Evolutionary conservation across 805 yeast genomes (phyloP), one percentile per base, ranked within the genome.

Genomic region (Candida endomychidarum): DNA sequence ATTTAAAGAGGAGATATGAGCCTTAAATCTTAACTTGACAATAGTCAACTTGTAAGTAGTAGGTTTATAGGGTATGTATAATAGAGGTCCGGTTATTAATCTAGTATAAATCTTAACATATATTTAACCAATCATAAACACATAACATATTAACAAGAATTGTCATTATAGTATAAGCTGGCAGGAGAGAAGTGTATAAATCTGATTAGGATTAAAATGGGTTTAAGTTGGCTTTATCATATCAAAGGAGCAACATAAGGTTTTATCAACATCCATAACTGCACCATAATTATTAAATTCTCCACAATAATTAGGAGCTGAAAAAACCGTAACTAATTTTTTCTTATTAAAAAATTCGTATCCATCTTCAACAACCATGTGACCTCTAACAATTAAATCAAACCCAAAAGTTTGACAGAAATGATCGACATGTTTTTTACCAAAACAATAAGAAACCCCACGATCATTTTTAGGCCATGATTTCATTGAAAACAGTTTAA

Each of bases 301-400:
- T 7, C 90, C 90, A 65, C 90, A 83, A 53, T 86, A 86, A 56
- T 86, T 86, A 3, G 95, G 95, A 3, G 93, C 95, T 45, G 82
- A 77, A 53, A 86, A 86, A 1, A 86, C 80, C 0, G 95, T 86
- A 1, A 86, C 93, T 41, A 86, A 65, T 56, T 80, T 80, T 52
- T 87, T 67, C 54, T 78, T 81, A 45, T 81, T 81, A 58, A 83
- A 86, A 57, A 86, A 86, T 57, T 86, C 93, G 56, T 86, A 86
- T 2, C 95, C 95, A 56, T 86, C 91, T 58, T 86, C 91, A 26
- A 86, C 95, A 32, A 86, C 93, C 95, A 86, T 86, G 57, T 86
- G 95, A 6, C 91, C 95, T 53, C 95, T 67, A 33, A 84, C 86
- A 47, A 86, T 78, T 56, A 86, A 64, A 61, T 86, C 95, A 63